These are phyloP conservation scores for Thielaviopsis ethacetica DNA, from an alignment of 2,329 filamentous ascomycete species.

Conservation along the genomic window DNA sequence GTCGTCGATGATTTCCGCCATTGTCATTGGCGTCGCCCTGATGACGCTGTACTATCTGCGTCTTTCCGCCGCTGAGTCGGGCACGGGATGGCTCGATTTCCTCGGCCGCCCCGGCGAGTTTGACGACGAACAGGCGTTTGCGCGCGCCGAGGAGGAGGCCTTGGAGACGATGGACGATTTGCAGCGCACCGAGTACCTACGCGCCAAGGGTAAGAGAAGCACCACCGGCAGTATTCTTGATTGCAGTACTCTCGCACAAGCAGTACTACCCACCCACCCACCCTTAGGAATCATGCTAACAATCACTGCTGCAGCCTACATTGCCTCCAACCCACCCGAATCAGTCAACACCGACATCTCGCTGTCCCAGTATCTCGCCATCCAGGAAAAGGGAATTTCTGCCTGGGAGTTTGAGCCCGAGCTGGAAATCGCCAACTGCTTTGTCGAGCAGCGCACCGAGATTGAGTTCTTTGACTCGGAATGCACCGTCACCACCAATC, in stretches of 20 bases:
- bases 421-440: constrained; percentile 95
- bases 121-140: constrained; percentile 92
- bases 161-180: constrained; percentile 92
- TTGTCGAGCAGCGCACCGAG: constrained; percentile 89
- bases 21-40: constrained; percentile 46
- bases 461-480: constrained; percentile 98
- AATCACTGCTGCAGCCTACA: constrained; percentile 52
- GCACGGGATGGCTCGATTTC: constrained; percentile 46
- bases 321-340: constrained; percentile 86
- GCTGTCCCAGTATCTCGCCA: constrained; percentile 89
- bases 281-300: too few species aligned
- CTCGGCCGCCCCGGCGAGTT: constrained; percentile 90
- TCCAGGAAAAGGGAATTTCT: constrained; percentile 98
- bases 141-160: constrained; percentile 85
- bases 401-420: constrained; percentile 99
- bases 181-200: constrained; percentile 73
- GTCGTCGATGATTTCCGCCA: constrained; percentile 72
- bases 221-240: too few species aligned
- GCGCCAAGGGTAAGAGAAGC: constrained; percentile 64
- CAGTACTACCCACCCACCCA: neutral
- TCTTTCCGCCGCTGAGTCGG: constrained; percentile 2
- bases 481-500: constrained; percentile 90
- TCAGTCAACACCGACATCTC: constrained; percentile 95
- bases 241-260: too few species aligned
- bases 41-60: constrained; percentile 56